Percentiles rank a stretch among this genome's conserved stretches.
Conservation (phyloP, 1,284 basidiomycete genomes). For the Schizopora paradoxa region DNA sequence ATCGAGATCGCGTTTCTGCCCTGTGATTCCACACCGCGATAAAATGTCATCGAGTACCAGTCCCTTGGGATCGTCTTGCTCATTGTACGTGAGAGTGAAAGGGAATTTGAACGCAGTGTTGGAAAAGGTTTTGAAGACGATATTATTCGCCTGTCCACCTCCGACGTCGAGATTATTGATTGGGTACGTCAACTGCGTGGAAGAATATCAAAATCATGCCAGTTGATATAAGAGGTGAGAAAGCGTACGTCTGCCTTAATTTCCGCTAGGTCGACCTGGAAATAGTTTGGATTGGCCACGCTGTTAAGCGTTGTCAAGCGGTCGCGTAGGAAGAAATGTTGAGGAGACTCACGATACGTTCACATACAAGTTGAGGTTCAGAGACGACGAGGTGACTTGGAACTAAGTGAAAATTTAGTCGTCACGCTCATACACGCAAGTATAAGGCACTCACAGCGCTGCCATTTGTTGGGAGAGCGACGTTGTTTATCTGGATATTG, state of each 20-base stretch:
- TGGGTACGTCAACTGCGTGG: constrained; percentile 77
- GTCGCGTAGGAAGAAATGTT: no score
- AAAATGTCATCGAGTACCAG: constrained; percentile 62
- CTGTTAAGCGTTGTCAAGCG: constrained; percentile 33
- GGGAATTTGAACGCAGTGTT: constrained; percentile 80
- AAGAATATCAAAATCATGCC: no score
- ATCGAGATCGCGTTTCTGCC: constrained; percentile 46
- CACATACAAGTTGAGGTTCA: constrained; percentile 62
- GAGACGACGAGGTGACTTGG: constrained; percentile 33
- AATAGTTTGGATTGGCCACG: constrained; percentile 84
- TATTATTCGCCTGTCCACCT: constrained; percentile 54
- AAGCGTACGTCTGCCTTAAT: constrained; percentile 57
- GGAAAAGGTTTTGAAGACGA: constrained; percentile 60
- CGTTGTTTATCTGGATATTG: constrained; percentile 56
- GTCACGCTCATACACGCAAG: no score
- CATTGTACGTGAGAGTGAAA: constrained; percentile 69
- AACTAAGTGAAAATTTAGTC: constrained; percentile 25
- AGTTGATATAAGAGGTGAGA: no score
- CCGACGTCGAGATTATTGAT: constrained; percentile 66
- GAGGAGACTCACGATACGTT: constrained; percentile 60
- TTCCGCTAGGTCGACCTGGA: constrained; percentile 65
- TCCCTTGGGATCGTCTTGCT: constrained; percentile 50
- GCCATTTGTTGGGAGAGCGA: constrained; percentile 37
- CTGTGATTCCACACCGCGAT: constrained; percentile 60
- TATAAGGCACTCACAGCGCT: constrained; percentile 38